Conservation (phyloP, 768 basidiomycete genomes). For the Tulasnella sp. region DNA sequence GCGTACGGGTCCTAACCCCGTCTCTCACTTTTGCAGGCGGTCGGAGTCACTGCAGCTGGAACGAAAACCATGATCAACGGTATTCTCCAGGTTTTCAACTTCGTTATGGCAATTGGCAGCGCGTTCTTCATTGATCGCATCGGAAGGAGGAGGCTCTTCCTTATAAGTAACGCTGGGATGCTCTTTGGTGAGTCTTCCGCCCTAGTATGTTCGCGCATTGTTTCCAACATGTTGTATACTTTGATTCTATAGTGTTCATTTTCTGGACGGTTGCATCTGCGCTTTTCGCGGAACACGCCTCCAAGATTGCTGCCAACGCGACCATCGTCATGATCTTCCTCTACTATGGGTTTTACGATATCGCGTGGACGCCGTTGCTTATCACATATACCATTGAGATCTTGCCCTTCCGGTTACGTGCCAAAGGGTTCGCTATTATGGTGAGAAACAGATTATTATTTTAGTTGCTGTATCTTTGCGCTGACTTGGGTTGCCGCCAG, state of each 20-base stretch:
- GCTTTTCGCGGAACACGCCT: constrained; percentile 22
- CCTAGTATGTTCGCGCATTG: not conserved
- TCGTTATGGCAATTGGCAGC: constrained; percentile 42
- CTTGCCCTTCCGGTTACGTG: constrained; percentile 69
- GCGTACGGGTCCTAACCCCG: no score
- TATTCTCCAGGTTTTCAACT: constrained; percentile 56
- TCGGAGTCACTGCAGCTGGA: constrained; percentile 45
- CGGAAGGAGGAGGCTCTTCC: constrained; percentile 59
- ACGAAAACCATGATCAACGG: constrained; percentile 57
- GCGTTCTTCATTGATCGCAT: constrained; percentile 55
- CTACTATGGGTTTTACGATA: constrained; percentile 16
- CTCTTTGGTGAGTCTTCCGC: constrained; percentile 35
- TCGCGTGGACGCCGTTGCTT: constrained; percentile 64
- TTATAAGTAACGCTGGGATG: constrained; percentile 52
- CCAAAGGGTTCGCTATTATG: constrained; percentile 77
- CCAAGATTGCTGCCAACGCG: constrained; percentile 19
- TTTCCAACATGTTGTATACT: no score
- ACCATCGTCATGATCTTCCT: constrained; percentile 22
- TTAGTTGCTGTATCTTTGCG: not conserved
- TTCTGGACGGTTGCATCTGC: constrained; percentile 44
- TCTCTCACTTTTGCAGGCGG: constrained; percentile 25
- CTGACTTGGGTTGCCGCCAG: constrained; percentile 17
- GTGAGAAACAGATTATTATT: constrained; percentile 48
- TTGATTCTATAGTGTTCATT: constrained; percentile 35
- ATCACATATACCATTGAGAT: constrained; percentile 84